phyloP scores from a whole-genome alignment of 768 basidiomycete species.

The Crassisporium funariophilum region DNA sequence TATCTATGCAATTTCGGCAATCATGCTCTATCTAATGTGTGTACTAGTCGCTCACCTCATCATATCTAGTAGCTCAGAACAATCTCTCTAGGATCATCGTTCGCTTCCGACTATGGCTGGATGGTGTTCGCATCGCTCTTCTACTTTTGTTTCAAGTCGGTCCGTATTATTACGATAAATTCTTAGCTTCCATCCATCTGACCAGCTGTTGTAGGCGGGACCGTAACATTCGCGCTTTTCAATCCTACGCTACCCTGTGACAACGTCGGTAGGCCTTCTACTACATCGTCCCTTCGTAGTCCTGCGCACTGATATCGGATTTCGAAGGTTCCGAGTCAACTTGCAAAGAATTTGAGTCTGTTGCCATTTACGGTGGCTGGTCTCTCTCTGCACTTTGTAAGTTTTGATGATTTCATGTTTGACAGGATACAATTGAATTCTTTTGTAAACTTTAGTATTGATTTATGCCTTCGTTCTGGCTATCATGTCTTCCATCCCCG shows the following conservation, averaged over 20 bases:
- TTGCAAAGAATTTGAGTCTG: conserved; percentile 32
- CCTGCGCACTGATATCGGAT: background rate
- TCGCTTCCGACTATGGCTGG: conserved; percentile 39
- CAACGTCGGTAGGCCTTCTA: conserved; percentile 29
- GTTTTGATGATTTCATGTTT: conserved; percentile 14
- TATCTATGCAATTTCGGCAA: conserved; percentile 32
- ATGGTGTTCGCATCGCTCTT: conserved; percentile 33
- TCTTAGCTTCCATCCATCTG: background rate
- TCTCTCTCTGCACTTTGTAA: conserved; percentile 35
- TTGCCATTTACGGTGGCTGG: conserved; percentile 34
- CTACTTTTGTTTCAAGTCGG: conserved; percentile 36
- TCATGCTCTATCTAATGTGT: conserved; percentile 41
- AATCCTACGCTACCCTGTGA: conserved; percentile 36
- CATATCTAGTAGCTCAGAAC: background rate
- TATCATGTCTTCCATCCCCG: conserved; percentile 30
- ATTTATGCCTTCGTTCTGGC: conserved; percentile 31
- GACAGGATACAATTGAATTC: background rate
- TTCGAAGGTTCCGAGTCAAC: conserved; percentile 27
- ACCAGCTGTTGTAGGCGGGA: conserved; percentile 27
- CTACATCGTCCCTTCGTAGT: background rate
- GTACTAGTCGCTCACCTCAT: background rate
- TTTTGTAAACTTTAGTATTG: conserved; percentile 19
- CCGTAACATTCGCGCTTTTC: conserved; percentile 31
- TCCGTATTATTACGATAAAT: conserved; percentile 10
- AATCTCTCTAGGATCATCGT: conserved; percentile 36